A percentile compares a stretch with the other conserved stretches of the same genome.
Conservation (phyloP, 306 rosid species). For the Vicia villosa region DNA sequence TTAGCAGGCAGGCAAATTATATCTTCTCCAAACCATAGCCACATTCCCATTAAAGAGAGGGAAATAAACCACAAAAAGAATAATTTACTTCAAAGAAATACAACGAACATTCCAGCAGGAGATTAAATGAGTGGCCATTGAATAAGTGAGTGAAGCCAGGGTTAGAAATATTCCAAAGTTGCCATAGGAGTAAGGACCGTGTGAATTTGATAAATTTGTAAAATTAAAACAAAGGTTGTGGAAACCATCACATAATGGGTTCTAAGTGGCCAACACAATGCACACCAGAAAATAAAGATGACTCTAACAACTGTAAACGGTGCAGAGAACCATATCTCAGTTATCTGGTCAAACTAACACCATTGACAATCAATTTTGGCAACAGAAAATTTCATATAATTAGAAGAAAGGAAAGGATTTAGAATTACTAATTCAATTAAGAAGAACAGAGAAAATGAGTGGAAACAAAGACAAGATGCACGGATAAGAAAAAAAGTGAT, state of each 20-base stretch:
- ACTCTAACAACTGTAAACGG: not conserved
- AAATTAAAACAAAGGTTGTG: not conserved
- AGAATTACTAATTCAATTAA: constrained; percentile 7
- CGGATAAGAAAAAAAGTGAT: not conserved
- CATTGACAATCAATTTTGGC: constrained; percentile 14
- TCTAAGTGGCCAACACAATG: constrained; percentile 23
- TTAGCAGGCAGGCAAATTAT: constrained; percentile 15
- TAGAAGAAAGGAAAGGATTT: not conserved
- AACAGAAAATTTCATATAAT: constrained; percentile 4
- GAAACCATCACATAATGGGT: constrained; percentile 21
- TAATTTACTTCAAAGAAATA: constrained; percentile 23
- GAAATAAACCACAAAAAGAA: constrained; percentile 19
- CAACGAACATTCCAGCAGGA: constrained; percentile 7
- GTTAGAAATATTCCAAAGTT: constrained; percentile 25
- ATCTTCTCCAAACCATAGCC: constrained; percentile 18
- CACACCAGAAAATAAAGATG: not conserved
- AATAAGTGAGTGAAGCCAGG: constrained; percentile 30
- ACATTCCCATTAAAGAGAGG: constrained; percentile 26
- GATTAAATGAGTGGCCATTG: constrained; percentile 27
- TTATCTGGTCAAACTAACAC: constrained; percentile 20
- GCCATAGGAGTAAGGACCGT: constrained; percentile 33
- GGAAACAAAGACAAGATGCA: constrained; percentile 9
- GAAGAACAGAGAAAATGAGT: constrained; percentile 4
- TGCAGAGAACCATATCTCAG: constrained; percentile 12
- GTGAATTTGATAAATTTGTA: constrained; percentile 23